Evolutionary conservation across 306 rosid genomes (phyloP).

Genomic region (Dryas drummondii): DNA sequence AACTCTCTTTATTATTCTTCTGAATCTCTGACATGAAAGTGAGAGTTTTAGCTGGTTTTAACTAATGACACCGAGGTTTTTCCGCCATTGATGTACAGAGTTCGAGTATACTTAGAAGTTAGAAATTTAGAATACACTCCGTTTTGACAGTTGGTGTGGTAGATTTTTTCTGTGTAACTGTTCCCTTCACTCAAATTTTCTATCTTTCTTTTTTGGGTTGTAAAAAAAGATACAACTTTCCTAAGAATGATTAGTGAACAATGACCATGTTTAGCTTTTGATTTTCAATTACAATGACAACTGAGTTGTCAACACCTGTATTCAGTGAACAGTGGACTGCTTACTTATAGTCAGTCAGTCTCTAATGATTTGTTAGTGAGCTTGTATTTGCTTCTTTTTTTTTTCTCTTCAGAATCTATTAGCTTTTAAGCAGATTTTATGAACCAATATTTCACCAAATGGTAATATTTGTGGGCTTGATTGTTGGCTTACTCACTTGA

Average conservation of each 20-base stretch:
- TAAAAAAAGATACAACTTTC: neutral
- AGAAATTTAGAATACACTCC: neutral
- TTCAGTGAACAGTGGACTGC: neutral
- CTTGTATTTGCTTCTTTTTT: neutral
- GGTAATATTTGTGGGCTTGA: constrained; percentile 18
- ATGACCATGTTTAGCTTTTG: constrained; percentile 12
- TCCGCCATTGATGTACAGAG: neutral
- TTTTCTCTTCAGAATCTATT: neutral
- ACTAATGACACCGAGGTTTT: neutral
- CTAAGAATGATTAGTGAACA: neutral
- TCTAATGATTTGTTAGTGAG: neutral
- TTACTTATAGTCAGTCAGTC: neutral
- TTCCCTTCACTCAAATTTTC: neutral
- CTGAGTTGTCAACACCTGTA: neutral
- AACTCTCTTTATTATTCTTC: neutral
- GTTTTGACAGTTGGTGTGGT: constrained; percentile 4
- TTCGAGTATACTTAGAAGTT: neutral
- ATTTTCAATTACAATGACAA: neutral
- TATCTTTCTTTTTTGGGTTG: neutral
- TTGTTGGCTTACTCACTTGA: neutral
- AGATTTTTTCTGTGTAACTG: neutral
- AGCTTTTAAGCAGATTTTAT: neutral
- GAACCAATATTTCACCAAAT: constrained; percentile 4
- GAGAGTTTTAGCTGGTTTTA: neutral
- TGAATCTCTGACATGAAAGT: neutral